Conservation (phyloP, 306 rosid genomes). For the Lotus japonicus region DNA sequence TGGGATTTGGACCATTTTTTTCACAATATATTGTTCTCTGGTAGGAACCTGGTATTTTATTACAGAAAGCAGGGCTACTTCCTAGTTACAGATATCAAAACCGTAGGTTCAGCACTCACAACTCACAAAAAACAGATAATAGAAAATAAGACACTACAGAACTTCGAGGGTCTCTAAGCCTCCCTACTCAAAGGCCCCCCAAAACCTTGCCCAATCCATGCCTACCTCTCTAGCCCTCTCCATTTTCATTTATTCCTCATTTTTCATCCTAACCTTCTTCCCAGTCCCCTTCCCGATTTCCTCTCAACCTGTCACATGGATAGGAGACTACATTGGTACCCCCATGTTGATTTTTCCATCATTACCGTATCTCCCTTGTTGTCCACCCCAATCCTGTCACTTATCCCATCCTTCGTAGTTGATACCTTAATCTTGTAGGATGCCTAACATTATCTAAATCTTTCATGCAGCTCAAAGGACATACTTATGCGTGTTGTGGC, state of each 20-base stretch:
- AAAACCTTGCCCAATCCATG: not conserved
- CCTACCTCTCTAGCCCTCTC: not conserved
- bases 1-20: conserved; percentile 1
- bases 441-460: conserved; percentile 4
- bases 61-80: not conserved
- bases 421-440: not conserved
- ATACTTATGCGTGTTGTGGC: conserved; percentile 94
- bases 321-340: not conserved
- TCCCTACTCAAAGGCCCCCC: not conserved
- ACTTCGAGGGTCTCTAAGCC: not conserved
- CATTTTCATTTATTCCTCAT: not conserved
- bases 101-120: not conserved
- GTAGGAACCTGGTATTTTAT: conserved; percentile 1
- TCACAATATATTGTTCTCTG: conserved; percentile 6
- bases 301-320: not conserved
- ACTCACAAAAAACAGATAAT: not conserved
- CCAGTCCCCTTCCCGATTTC: not conserved
- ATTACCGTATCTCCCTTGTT: not conserved
- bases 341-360: not conserved
- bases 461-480: conserved; percentile 78
- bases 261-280: not conserved
- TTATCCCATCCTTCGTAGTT: not conserved
- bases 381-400: conserved; percentile 1
- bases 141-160: not conserved
- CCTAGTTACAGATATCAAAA: not conserved